A percentile compares a stretch with the other conserved stretches of the same genome.
These are phyloP conservation scores for Psilocybe azurescens DNA, from an alignment of 768 basidiomycete genomes.

Conservation along the genomic window DNA sequence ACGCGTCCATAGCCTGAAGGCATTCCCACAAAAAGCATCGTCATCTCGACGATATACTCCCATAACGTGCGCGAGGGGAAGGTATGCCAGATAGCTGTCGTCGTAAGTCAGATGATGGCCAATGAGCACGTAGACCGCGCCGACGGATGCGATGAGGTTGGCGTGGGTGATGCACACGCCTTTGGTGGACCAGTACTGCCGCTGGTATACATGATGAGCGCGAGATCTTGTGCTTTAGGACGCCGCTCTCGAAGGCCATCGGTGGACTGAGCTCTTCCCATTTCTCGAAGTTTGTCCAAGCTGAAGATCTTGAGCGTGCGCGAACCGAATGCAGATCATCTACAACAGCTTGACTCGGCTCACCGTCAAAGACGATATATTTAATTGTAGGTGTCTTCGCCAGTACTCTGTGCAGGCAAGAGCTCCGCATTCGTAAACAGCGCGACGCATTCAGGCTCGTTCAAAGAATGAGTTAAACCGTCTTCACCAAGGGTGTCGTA, in stretches of 20 bases:
- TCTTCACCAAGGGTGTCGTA: constrained; percentile 96
- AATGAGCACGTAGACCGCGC: constrained; percentile 75
- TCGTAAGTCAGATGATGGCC: constrained; percentile 62
- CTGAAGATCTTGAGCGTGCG: constrained; percentile 63
- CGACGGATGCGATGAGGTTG: constrained; percentile 87
- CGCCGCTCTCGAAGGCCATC: constrained; percentile 54
- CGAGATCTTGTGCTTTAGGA: constrained; percentile 49
- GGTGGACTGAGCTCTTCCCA: constrained; percentile 60
- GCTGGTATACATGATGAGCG: constrained; percentile 76
- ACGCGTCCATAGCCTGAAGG: constrained; percentile 89
- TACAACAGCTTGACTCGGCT: constrained; percentile 53
- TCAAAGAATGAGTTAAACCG: constrained; percentile 89
- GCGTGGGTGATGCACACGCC: constrained; percentile 89
- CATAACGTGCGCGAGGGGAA: constrained; percentile 94
- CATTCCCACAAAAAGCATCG: constrained; percentile 75
- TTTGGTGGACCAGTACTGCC: constrained; percentile 95
- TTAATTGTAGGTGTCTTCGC: constrained; percentile 76
- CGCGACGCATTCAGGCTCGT: constrained; percentile 78
- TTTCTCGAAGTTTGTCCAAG: constrained; percentile 71
- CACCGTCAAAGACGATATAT: constrained; percentile 86
- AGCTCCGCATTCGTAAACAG: constrained; percentile 95
- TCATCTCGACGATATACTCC: constrained; percentile 93
- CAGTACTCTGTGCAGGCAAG: constrained; percentile 76
- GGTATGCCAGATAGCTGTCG: constrained; percentile 86
- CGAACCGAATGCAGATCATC: constrained; percentile 62